A percentile compares a stretch with the other conserved stretches of the same genome.
phyloP scores from a whole-genome alignment of 2,329 filamentous ascomycete genomes.

The Sporothrix variecibatus region DNA sequence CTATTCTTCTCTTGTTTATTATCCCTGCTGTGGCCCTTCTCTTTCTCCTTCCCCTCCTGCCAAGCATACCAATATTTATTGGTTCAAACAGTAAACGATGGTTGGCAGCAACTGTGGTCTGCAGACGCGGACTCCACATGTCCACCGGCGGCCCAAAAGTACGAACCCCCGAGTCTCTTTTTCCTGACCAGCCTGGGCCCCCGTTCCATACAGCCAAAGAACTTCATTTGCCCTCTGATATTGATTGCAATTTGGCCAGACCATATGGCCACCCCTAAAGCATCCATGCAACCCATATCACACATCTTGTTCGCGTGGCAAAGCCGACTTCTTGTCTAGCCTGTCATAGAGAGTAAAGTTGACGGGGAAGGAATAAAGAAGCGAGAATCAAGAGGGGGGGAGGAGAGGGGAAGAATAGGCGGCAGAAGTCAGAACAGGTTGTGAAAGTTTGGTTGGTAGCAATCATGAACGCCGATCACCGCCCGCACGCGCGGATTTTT shows the following conservation, averaged over 20 bases:
- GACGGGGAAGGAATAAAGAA: not conserved
- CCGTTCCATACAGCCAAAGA: not conserved
- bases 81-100: not conserved
- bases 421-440: not conserved
- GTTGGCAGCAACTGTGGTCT: not conserved
- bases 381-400: not conserved
- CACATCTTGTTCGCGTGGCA: not conserved
- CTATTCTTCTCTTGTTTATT: not conserved
- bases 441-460: not conserved
- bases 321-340: not conserved
- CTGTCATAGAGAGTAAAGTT: not conserved
- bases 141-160: not conserved
- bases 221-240: not conserved
- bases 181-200: not conserved
- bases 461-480: not conserved
- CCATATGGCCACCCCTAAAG: not conserved
- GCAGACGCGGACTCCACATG: not conserved
- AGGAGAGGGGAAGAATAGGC: not conserved
- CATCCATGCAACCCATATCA: not conserved
- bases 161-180: not conserved
- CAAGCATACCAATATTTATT: not conserved
- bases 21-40: not conserved
- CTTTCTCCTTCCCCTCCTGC: not conserved
- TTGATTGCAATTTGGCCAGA: not conserved
- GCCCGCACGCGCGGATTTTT: not conserved